Conservation (phyloP, 2,329 filamentous ascomycete genomes). For the Cucurbitaria berberidis region DNA sequence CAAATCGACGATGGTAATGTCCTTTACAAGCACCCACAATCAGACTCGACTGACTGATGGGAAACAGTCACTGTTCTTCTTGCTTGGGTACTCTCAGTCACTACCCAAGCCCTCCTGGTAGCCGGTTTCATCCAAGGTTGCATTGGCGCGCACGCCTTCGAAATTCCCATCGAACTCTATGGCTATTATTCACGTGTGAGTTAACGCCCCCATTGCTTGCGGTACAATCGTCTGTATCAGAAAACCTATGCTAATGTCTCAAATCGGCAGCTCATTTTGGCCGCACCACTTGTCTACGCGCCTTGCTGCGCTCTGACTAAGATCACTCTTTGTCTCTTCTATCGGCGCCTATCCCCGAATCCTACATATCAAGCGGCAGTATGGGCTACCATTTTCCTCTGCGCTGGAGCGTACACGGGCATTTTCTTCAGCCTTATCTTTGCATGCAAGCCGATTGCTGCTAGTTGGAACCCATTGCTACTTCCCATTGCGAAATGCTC, state of each 20-base stretch:
- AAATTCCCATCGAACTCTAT: conserved; percentile 23
- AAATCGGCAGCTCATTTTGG: conserved; percentile 16
- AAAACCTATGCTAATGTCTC: neutral
- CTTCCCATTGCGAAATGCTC: conserved; percentile 15
- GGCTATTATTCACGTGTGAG: conserved; percentile 19
- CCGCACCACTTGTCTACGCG: conserved; percentile 21
- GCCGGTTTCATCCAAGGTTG: conserved; percentile 11
- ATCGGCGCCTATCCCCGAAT: conserved; percentile 18
- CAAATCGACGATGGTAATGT: conserved; percentile 34
- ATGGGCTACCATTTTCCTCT: conserved; percentile 22
- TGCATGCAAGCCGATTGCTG: conserved; percentile 28
- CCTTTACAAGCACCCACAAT: neutral
- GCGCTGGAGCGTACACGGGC: conserved; percentile 21
- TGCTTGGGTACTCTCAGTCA: conserved; percentile 16
- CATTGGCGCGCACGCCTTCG: conserved; percentile 30
- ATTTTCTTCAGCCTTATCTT: conserved; percentile 33
- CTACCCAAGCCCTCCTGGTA: conserved; percentile 13
- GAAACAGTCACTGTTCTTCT: conserved; percentile 11
- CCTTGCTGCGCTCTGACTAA: conserved; percentile 24
- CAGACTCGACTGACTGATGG: neutral
- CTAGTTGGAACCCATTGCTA: conserved; percentile 25
- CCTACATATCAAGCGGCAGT: conserved; percentile 15
- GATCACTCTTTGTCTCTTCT: conserved; percentile 25
- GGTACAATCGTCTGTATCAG: neutral
- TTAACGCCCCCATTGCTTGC: neutral